phyloP scores from a whole-genome alignment of 225 moss, liverwort and hornwort species.

The Sphagnum contortum region DNA sequence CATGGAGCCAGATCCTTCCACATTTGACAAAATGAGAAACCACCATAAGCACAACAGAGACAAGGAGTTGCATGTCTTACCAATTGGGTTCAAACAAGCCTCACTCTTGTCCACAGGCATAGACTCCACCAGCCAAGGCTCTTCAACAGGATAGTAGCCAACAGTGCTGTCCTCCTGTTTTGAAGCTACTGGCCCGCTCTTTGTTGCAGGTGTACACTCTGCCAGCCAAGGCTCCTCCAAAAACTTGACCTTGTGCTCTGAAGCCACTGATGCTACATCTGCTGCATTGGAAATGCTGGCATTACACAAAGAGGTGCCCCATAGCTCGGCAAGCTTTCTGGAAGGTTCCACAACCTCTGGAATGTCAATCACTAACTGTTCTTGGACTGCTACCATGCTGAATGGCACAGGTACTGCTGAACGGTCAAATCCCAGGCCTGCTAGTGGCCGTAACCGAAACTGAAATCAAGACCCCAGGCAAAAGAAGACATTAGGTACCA shows the following conservation, averaged over 20 bases:
- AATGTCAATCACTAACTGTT: constrained; percentile 54
- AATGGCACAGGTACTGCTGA: constrained; percentile 70
- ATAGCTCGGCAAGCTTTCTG: constrained; percentile 45
- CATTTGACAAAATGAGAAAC: too few species aligned
- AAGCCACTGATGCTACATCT: neutral
- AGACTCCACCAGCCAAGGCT: constrained; percentile 43
- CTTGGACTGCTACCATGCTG: constrained; percentile 45
- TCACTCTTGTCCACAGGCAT: neutral
- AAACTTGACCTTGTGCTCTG: constrained; percentile 12
- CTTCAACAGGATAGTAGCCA: constrained; percentile 40
- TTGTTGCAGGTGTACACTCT: constrained; percentile 8
- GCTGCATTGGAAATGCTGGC: neutral
- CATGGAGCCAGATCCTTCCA: too few species aligned
- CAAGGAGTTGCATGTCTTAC: too few species aligned
- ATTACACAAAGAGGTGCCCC: constrained; percentile 27
- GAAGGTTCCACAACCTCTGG: constrained; percentile 63
- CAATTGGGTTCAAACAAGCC: too few species aligned
- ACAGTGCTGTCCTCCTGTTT: neutral
- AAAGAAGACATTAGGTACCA: too few species aligned
- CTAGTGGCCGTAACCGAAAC: constrained; percentile 88
- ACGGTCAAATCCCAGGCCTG: constrained; percentile 64
- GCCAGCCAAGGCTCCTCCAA: constrained; percentile 60
- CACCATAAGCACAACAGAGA: too few species aligned
- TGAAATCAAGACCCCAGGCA: constrained; percentile 18
- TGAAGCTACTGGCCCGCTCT: neutral